Evolutionary conservation across 2,329 filamentous ascomycete genomes (phyloP).

Genomic region (Penicillium palitans): DNA sequence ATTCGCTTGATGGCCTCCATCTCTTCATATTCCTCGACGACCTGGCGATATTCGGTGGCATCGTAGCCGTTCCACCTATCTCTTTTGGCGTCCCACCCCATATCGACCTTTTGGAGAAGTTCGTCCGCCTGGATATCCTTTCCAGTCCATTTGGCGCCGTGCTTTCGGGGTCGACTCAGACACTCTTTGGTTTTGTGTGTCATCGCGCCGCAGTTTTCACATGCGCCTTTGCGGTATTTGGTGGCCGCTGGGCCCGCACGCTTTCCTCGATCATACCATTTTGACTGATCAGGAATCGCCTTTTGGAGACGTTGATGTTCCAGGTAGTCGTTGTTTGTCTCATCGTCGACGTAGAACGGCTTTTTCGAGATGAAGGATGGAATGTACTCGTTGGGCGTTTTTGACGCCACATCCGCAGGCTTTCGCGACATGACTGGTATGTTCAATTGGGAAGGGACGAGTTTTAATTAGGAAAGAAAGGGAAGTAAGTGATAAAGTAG

Average conservation of each 20-base stretch:
- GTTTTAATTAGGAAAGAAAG: not conserved
- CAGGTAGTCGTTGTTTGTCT: slow-evolving; percentile 80
- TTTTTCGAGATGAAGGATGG: slow-evolving; percentile 97
- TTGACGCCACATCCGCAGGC: slow-evolving; percentile 57
- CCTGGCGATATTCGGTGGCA: slow-evolving; percentile 75
- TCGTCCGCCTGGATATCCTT: slow-evolving; percentile 93
- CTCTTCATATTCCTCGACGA: slow-evolving; percentile 88
- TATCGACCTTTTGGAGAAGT: slow-evolving; percentile 75
- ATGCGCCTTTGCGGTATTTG: slow-evolving; percentile 96
- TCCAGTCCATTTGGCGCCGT: slow-evolving; percentile 88
- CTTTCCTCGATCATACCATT: slow-evolving; percentile 92
- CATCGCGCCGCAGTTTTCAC: slow-evolving; percentile 97
- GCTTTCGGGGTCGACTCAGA: slow-evolving; percentile 80
- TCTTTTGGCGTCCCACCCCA: slow-evolving; percentile 96
- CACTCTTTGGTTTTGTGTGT: slow-evolving; percentile 96
- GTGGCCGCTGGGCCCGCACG: slow-evolving; percentile 84
- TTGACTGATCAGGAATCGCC: slow-evolving; percentile 65
- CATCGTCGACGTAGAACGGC: slow-evolving; percentile 88
- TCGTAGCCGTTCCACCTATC: slow-evolving; percentile 99
- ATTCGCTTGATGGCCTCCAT: slow-evolving; percentile 71
- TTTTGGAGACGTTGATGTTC: slow-evolving; percentile 90
- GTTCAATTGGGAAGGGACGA: not conserved
- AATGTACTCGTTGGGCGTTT: slow-evolving; percentile 98
- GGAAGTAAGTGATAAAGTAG: not conserved
- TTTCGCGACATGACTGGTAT: slow-evolving; percentile 46